Evolutionary conservation across 2,329 filamentous ascomycete genomes (phyloP).

Genomic region (Chrysosporium keratinophilum): DNA sequence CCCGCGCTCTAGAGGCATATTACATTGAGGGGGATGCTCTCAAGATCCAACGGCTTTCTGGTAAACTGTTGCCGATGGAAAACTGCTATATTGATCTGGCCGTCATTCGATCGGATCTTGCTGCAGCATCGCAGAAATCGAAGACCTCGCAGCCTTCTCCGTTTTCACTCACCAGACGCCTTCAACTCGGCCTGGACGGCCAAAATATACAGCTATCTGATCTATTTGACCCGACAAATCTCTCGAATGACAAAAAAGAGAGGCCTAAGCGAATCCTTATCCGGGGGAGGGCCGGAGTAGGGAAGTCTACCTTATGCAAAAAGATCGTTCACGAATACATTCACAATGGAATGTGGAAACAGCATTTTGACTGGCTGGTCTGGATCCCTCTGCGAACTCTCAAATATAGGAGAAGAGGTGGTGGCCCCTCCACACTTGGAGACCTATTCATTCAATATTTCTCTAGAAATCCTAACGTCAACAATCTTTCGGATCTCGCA

Average conservation of each 20-base stretch:
- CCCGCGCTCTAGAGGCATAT: background rate
- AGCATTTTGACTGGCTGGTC: constrained; percentile 30
- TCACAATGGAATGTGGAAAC: constrained; percentile 19
- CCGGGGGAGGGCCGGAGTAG: constrained; percentile 30
- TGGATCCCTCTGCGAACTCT: constrained; percentile 35
- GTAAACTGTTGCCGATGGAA: constrained; percentile 25
- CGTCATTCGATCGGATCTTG: constrained; percentile 20
- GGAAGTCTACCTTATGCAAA: constrained; percentile 37
- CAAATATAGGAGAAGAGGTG: constrained; percentile 12
- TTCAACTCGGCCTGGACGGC: background rate
- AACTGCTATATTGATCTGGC: constrained; percentile 36
- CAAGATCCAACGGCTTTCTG: constrained; percentile 30
- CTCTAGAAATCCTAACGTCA: no score
- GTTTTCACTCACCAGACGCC: constrained; percentile 4
- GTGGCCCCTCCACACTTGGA: background rate
- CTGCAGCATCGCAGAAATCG: background rate
- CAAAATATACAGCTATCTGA: background rate
- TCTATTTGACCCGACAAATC: constrained; percentile 23
- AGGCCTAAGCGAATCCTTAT: constrained; percentile 30
- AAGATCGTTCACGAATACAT: constrained; percentile 33
- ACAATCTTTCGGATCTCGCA: background rate
- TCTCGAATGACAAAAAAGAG: constrained; percentile 10
- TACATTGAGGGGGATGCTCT: constrained; percentile 19
- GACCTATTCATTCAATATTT: no score
- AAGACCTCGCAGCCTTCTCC: background rate